Evolutionary conservation across 2,329 filamentous ascomycete species (phyloP), one percentile per base, ranked within the genome.

Genomic region (Zalaria sp.): DNA sequence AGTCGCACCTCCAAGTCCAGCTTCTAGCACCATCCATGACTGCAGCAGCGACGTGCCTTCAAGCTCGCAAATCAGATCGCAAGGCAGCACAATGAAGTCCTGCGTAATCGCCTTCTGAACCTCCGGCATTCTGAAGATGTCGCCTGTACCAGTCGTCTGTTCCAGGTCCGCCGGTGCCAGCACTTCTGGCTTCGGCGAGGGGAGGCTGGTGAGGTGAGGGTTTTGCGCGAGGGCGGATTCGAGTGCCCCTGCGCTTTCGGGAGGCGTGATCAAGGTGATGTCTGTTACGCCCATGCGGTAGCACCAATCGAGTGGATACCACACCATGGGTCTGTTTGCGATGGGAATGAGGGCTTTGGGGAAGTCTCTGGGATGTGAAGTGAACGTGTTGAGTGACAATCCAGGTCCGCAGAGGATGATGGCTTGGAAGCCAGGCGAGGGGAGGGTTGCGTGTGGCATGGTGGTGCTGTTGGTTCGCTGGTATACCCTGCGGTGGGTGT

Each of bases 51-150:
- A 77, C 52, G 87, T 82, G 8, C 87, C 88, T 3, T 83, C 80
- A 10, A 96, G 67, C 55, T 94, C 88, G 58, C 87, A 95, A 34
- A 98, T 79, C 5, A 98, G 69, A 58, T 98, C 91, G 61, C 91
- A 98, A 0, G 91, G 89, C 3, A 98, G 68, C 3, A 96, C 76
- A 26, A 95, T 67, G 55, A 98, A 96, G 62, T 98, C 86, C 8
- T 79, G 77, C 41, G 76, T 86, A 52, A 98, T 77, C 5, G 78
- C 71, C n/a, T 71, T 69, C 55, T 82, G 79, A 36, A 96, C 77
- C 57, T 94, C 83, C 1, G 84, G 81, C 5, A 94, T 70, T 6
- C 88, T 77, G 40, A 98, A 74, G 18, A 96, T 78, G 54, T 94
- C 82, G 5, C 85, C 88, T 5, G 91, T 96, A 40, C 87, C 87